phyloP scores from a whole-genome alignment of 257 asterid species.

The Penstemon eatonii region DNA sequence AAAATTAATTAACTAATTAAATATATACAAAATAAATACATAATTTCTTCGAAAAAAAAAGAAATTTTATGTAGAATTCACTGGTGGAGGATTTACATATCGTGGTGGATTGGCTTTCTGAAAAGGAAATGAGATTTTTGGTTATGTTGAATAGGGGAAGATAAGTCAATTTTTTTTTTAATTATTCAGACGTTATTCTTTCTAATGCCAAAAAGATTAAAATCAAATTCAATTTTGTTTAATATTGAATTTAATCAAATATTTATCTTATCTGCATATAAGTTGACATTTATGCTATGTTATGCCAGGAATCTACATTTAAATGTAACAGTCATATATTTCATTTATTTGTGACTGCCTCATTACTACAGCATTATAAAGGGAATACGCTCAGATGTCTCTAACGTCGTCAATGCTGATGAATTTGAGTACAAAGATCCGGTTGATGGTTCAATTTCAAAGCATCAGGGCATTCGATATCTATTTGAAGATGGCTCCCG shows the following conservation, averaged over 20 bases:
- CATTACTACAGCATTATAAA: conserved; percentile 57
- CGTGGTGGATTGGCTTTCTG: too few species aligned
- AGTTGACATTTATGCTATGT: background rate
- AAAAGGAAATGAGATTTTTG: too few species aligned
- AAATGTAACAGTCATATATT: conserved; percentile 11
- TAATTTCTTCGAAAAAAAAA: too few species aligned
- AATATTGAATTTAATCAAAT: background rate
- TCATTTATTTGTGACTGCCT: background rate
- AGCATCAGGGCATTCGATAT: conserved; percentile 94
- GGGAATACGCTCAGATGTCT: conserved; percentile 65
- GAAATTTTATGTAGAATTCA: too few species aligned
- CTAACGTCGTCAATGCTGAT: conserved; percentile 72
- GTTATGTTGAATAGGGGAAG: too few species aligned
- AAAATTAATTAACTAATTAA: background rate
- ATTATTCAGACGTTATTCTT: too few species aligned
- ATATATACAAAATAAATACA: background rate
- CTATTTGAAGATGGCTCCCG: conserved; percentile 94
- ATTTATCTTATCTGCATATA: background rate
- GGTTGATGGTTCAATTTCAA: conserved; percentile 93
- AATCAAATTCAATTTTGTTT: too few species aligned
- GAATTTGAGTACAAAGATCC: conserved; percentile 98
- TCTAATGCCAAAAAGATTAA: too few species aligned
- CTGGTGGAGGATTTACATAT: background rate
- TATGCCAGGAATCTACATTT: background rate
- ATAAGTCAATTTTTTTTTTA: too few species aligned